A percentile compares a stretch with the other conserved stretches of the same genome.
phyloP scores from a whole-genome alignment of 164 flowering plant species.

The Magnolia changhungtana region DNA sequence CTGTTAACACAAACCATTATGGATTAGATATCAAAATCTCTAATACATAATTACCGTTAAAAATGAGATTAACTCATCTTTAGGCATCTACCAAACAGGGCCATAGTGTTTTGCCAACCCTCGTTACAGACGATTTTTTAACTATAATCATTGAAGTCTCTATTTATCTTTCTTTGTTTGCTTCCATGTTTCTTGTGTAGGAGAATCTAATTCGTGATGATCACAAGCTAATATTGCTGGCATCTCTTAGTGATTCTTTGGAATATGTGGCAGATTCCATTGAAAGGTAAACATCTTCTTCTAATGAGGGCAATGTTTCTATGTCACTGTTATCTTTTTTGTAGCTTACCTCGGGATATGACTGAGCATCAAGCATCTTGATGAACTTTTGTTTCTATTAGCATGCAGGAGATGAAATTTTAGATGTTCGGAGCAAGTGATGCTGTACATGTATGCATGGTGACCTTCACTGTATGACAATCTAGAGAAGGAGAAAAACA shows the following conservation, averaged over 20 bases:
- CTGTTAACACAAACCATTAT: too few species aligned
- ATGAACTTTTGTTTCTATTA: background rate
- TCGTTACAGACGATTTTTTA: background rate
- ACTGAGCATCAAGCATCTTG: background rate
- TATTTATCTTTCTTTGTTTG: background rate
- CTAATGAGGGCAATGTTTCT: background rate
- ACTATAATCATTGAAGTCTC: background rate
- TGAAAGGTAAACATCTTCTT: constrained; percentile 57
- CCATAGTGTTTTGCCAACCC: too few species aligned
- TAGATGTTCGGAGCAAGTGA: too few species aligned
- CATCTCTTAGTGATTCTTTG: constrained; percentile 95
- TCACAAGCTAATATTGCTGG: constrained; percentile 84
- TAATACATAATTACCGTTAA: too few species aligned
- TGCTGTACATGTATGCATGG: too few species aligned
- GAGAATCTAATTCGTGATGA: constrained; percentile 97
- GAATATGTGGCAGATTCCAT: constrained; percentile 98
- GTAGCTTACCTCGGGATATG: background rate
- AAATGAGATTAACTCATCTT: too few species aligned
- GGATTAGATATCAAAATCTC: too few species aligned
- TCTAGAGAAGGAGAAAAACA: too few species aligned
- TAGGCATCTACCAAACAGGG: too few species aligned
- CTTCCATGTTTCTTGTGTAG: constrained; percentile 39
- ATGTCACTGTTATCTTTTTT: background rate
- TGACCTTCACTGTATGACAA: too few species aligned
- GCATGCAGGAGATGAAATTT: background rate